Evolutionary conservation across 2,329 filamentous ascomycete species (phyloP).

Genomic region (Neonectria hederae): DNA sequence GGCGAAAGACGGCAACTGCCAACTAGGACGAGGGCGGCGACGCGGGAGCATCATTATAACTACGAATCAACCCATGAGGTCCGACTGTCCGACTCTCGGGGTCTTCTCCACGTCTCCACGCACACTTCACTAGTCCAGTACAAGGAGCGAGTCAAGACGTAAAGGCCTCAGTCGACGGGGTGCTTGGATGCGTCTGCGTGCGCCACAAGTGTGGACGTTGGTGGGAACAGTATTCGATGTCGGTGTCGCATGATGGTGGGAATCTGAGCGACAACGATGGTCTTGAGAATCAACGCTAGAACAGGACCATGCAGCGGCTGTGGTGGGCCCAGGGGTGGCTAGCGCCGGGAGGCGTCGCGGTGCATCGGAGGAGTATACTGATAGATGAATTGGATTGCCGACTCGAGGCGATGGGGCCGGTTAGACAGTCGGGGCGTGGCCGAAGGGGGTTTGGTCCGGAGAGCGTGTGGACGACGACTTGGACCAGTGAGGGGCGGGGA

Average conservation of each 20-base stretch:
- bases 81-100: constrained; percentile 7
- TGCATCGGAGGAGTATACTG: constrained; percentile 34
- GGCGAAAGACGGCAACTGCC: constrained; percentile 48
- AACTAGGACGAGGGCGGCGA: constrained; percentile 16
- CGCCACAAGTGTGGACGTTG: constrained; percentile 8
- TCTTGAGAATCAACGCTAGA: constrained; percentile 28
- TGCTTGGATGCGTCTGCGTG: neutral
- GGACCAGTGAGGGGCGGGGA: constrained; percentile 2
- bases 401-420: constrained; percentile 30
- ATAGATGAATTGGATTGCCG: constrained; percentile 30
- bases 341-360: constrained; percentile 28
- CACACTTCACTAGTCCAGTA: neutral
- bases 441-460: constrained; percentile 26
- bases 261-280: constrained; percentile 28
- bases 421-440: constrained; percentile 20
- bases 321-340: constrained; percentile 14
- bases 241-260: constrained; percentile 36
- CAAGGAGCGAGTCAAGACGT: constrained; percentile 7
- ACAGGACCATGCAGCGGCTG: constrained; percentile 25
- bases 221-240: constrained; percentile 19
- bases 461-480: constrained; percentile 10
- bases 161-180: constrained; percentile 1
- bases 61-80: neutral
- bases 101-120: constrained; percentile 1
- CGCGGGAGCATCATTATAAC: constrained; percentile 20